Evolutionary conservation across 441 rosid genomes (phyloP).

Genomic region (Macaranga tanarius): DNA sequence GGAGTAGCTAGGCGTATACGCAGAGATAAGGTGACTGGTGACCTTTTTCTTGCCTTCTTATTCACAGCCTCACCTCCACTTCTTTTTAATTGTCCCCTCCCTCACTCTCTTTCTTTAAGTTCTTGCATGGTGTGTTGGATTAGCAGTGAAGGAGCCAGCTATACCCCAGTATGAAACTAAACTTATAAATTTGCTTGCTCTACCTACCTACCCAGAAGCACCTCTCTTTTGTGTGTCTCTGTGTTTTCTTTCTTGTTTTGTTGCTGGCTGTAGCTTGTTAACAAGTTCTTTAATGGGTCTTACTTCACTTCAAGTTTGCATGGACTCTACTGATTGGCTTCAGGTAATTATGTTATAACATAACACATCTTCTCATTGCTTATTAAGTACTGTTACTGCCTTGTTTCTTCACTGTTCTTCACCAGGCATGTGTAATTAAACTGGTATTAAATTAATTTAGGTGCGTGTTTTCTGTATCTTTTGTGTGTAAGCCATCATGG

Average conservation of each 20-base stretch:
- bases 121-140: not conserved
- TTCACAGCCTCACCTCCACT: conserved; percentile 45
- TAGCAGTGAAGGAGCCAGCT: no score
- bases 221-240: not conserved
- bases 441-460: not conserved
- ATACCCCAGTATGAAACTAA: not conserved
- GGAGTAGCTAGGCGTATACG: no score
- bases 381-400: no score
- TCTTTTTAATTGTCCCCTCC: not conserved
- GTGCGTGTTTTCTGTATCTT: not conserved
- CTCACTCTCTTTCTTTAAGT: conserved; percentile 22
- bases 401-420: not conserved
- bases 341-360: conserved; percentile 51
- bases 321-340: conserved; percentile 90
- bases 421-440: not conserved
- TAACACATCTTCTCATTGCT: not conserved
- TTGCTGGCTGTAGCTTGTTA: not conserved
- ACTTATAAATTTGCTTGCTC: not conserved
- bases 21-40: not conserved
- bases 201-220: not conserved
- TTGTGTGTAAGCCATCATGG: not conserved
- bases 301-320: conserved; percentile 81
- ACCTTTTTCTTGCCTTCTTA: conserved; percentile 72
- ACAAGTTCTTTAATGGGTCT: conserved; percentile 44
- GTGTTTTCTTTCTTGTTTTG: not conserved